Base-by-base conservation (phyloP, 192 early-diverging fungal species). In the Coemansia sp. region DNA sequence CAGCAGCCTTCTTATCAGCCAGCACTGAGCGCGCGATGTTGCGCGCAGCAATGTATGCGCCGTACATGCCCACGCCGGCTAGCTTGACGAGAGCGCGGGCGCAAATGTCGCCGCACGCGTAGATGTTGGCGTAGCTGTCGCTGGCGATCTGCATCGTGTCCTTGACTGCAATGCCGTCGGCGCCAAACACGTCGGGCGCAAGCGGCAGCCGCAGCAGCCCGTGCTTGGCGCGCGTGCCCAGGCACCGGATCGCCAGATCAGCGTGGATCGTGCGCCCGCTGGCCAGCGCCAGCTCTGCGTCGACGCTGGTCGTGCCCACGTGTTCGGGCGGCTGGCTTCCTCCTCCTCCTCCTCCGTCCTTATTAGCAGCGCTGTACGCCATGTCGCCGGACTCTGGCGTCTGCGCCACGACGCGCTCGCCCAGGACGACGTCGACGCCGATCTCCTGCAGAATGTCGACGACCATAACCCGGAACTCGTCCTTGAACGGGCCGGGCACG, bases 71-170 rank as follows among this genome's bases (percentile, higher is more conserved):
- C 3, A 72, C 67, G 0, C 79, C 79, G 0, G 79, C 79, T 0
- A 82, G 70, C 56, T 82, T 82, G 46, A 82, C 70, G 0, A 83
- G 2, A 47, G 65, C 54, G 31, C 53, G 57, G 0, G 65, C 76
- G 54, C 75, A 81, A 11, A 92, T 87, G 70, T 95, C 94, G 17
- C 94, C 94, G 31, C 84, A 73, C 12, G 91, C 88, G 66, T 88
- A 95, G 35, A 95, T 89, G 68, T 94, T 38, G 3, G 87, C 76
- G 67, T 85, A 85, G 3, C 46, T 29, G 5, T 61, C 59, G 47
- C 87, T 83, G 20, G 76, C 73, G 4, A 94, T 67, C 71, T 96
- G 94, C 53, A 93, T 82, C 1, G 92, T 92, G n/a, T 84, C 83
- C 38, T 70, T 75, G 22, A 90, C 89, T 0, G 71, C 70, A 19